phyloP scores from a whole-genome alignment of 768 basidiomycete genomes.

The Leccinellum rugosiceps region DNA sequence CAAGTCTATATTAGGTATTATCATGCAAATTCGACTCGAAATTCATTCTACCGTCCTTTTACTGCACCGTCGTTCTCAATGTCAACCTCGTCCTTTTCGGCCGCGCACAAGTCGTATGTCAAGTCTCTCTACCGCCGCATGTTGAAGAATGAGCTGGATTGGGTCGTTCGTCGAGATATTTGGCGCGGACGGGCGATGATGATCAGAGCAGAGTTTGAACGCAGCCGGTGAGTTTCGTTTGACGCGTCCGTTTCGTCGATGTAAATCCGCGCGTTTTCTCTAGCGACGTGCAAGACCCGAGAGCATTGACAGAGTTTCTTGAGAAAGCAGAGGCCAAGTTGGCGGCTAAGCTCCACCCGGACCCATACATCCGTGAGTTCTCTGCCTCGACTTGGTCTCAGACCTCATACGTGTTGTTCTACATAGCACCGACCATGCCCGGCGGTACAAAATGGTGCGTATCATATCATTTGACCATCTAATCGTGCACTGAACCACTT shows the following conservation, averaged over 20 bases:
- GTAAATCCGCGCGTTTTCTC: constrained; percentile 13
- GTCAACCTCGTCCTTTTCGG: constrained; percentile 62
- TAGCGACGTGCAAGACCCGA: constrained; percentile 82
- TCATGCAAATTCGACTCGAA: constrained; percentile 8
- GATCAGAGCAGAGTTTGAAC: constrained; percentile 91
- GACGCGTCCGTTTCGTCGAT: not conserved
- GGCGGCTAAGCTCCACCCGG: constrained; percentile 71
- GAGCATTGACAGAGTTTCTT: constrained; percentile 73
- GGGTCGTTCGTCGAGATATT: constrained; percentile 80
- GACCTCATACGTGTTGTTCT: constrained; percentile 4
- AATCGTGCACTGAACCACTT: not conserved
- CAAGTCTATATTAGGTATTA: constrained; percentile 15
- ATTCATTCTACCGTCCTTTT: not conserved
- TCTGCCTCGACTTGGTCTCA: not conserved
- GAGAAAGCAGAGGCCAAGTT: constrained; percentile 77
- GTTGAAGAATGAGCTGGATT: constrained; percentile 85
- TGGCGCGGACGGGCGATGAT: constrained; percentile 84
- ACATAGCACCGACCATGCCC: constrained; percentile 71
- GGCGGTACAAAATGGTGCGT: constrained; percentile 96
- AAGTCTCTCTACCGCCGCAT: constrained; percentile 89
- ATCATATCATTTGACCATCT: not conserved
- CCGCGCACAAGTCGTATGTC: constrained; percentile 78
- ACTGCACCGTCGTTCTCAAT: constrained; percentile 33
- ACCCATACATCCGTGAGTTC: constrained; percentile 87
- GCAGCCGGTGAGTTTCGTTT: constrained; percentile 63